Base-by-base conservation (phyloP, 345 rosid species). In the Chamaenerion angustifolium region DNA sequence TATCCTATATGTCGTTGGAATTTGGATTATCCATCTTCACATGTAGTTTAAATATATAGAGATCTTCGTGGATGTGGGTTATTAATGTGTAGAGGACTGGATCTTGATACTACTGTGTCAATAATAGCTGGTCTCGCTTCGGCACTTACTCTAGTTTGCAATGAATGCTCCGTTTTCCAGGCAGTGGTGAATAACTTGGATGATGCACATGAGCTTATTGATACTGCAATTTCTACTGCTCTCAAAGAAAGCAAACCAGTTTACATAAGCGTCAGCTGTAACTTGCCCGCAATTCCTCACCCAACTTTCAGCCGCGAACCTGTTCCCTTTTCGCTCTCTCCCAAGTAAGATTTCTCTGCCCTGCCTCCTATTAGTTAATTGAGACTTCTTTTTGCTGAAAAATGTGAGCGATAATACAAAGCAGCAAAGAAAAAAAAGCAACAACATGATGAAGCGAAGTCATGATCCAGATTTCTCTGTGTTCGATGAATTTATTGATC, bases 181-280 rank as follows among this genome's bases (percentile, higher is more conserved):
- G 89, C 89, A 16, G 76, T 84, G 65, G 82, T 81, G 67, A 84
- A 76, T 60, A 69, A 84, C 66, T 69, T 84, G 77, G 89, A 80
- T 16, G 89, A 81, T 56, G 94, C 89, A 0, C 94, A 84, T 46
- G 86, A 81, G 58, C 55, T 55, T 71, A 76, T 84, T 4, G 94
- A 84, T 46, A 75, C 94, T 11, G 89, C 94, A 0, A 76, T 84
- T 45, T 80, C 86, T 10, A 84, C 83, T 42, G 69, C 88, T 51
- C 66, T 84, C 70, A 81, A 76, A 70, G 89, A 78, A 65, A 78
- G 88, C 83, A 84, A 84, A 64, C 94, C 89, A 16, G 89, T 84
- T 56, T 84, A 84, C 61, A 77, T 84, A 53, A 84, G 86, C 57
- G 27, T 84, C 16, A 49, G 86, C 75, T 84, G 94, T 48, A 78